Base-by-base conservation (phyloP, 2,329 filamentous ascomycete species). In the Alternaria atra region DNA sequence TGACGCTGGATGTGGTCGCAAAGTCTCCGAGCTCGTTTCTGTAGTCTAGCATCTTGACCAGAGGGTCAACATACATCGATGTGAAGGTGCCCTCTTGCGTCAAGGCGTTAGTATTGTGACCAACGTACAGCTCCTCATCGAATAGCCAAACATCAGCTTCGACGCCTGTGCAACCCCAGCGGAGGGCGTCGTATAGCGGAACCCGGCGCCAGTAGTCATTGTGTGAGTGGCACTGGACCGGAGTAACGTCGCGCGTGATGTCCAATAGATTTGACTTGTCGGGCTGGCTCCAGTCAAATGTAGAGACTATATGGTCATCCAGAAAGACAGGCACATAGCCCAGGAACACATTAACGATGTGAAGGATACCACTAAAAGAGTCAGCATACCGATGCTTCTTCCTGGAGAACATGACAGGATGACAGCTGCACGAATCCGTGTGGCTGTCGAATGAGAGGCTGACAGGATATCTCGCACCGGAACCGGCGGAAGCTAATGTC, bases 81-180 rank as follows among this genome's bases (percentile, higher is more conserved):
- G 75, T 77, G 51, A 88, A 79, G 4, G 85, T 87, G 10, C 81
- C 77, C 44, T 80, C 77, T 5, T 73, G 72, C 0, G 80, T 82
- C 4, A 87, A 76, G 5, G 83, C 77, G 3, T 80, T 78, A 1
- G 78, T 81, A 25, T 78, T 83, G 72, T 87, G 85, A 25, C 85
- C 85, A 46, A 87, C 84, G 60, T 81, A 85, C 29, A 87, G 78
- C n/a, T 86, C 83, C 4, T 83, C 68, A n/a, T 76, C 71, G 56
- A 84, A 83, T 7, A 84, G 79, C 84, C 85, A 87, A 32, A 87
- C 82, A 61, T 87, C 85, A 3, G 85, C 85, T 76, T 87, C 85
- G 17, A 87, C 83, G 32, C 85, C 80, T 12, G 83, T 81, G 69
- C 85, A 87, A 43, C 85, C 85, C 25, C 80, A 84, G 58, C 81